phyloP scores from a whole-genome alignment of 1,284 basidiomycete genomes.

The Melampsora larici-populina region DNA sequence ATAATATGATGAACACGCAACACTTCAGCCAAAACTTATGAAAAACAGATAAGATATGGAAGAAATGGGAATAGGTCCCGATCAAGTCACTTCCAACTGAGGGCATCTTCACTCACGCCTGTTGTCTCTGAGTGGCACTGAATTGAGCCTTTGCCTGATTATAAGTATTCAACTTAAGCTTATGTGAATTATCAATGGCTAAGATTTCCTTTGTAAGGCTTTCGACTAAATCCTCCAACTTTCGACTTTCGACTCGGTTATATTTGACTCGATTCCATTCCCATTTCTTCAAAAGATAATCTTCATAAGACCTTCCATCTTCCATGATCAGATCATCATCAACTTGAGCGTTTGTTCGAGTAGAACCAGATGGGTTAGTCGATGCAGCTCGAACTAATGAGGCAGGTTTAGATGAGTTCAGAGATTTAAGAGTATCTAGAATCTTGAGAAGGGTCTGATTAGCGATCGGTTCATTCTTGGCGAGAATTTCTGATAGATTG shows the following conservation, averaged over 20 bases:
- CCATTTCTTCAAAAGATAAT: slow-evolving; percentile 41
- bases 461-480: slow-evolving; percentile 86
- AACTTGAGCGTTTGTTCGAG: neutral
- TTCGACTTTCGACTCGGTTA: slow-evolving; percentile 40
- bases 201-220: slow-evolving; percentile 49
- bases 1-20: slow-evolving; percentile 27
- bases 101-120: slow-evolving; percentile 64
- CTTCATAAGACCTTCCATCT: slow-evolving; percentile 36
- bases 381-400: slow-evolving; percentile 18
- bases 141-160: slow-evolving; percentile 90
- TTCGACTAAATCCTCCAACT: slow-evolving; percentile 37
- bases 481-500: slow-evolving; percentile 82
- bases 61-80: no score
- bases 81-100: neutral
- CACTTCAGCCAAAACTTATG: neutral
- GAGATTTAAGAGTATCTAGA: slow-evolving; percentile 85
- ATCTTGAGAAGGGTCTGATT: slow-evolving; percentile 84
- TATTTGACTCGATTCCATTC: slow-evolving; percentile 44
- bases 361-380: neutral
- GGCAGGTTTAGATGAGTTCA: slow-evolving; percentile 53
- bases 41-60: neutral
- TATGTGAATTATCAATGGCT: slow-evolving; percentile 56
- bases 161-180: slow-evolving; percentile 81
- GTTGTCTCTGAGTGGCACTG: slow-evolving; percentile 89
- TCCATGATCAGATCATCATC: slow-evolving; percentile 36